Percentiles rank a stretch among this genome's conserved stretches.
phyloP scores from a whole-genome alignment of 768 basidiomycete species.

The Amanita rubescens region DNA sequence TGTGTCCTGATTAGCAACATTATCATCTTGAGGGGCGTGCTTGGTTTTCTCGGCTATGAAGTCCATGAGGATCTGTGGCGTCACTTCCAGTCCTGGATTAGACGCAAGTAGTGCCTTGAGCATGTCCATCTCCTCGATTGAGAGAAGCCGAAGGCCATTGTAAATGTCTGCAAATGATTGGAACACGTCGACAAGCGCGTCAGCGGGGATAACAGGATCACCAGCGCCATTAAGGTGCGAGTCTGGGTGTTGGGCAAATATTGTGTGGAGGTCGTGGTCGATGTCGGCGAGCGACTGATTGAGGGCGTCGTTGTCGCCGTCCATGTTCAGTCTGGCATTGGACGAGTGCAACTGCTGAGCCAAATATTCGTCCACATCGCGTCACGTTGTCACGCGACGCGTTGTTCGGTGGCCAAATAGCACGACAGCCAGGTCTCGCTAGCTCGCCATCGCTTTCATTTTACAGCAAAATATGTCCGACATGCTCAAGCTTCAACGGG shows the following conservation, averaged over 20 bases:
- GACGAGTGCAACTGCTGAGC: not conserved
- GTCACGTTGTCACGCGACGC: conserved; percentile 4
- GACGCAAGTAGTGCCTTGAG: conserved; percentile 49
- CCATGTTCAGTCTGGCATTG: conserved; percentile 1
- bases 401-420: not conserved
- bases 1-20: conserved; percentile 28
- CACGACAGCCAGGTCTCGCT: no score
- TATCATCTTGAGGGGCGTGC: conserved; percentile 30
- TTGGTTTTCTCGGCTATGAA: conserved; percentile 60
- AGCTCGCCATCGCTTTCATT: no score
- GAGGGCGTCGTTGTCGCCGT: conserved; percentile 24
- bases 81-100: conserved; percentile 61
- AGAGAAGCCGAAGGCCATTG: conserved; percentile 56
- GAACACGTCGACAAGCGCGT: conserved; percentile 65
- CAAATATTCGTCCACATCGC: not conserved
- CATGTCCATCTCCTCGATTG: conserved; percentile 51
- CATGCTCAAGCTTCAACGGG: no score
- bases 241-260: conserved; percentile 61
- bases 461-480: no score
- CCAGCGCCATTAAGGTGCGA: conserved; percentile 50
- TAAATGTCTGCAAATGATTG: conserved; percentile 53
- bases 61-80: conserved; percentile 54
- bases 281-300: conserved; percentile 63
- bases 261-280: conserved; percentile 56
- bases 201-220: conserved; percentile 61